Percentiles rank a stretch among this genome's conserved stretches.
Conservation (phyloP, 2,329 filamentous ascomycete genomes). For the Epichloe sp. region DNA sequence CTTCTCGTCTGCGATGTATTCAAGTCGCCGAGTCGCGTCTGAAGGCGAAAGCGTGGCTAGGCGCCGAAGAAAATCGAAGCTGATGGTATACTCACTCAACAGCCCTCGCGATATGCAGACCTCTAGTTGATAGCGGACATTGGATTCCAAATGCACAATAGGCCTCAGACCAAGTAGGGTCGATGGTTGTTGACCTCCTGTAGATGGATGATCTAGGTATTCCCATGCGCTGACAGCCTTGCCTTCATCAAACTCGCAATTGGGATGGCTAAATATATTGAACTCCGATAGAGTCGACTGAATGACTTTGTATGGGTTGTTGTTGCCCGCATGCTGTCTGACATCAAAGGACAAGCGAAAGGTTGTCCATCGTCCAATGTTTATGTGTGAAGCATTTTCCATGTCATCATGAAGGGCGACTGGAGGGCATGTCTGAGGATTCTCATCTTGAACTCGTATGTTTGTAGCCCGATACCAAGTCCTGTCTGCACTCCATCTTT, state of each 20-base stretch:
- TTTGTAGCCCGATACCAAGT: slow-evolving; percentile 37
- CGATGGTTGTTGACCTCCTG: slow-evolving; percentile 13
- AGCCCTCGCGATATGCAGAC: slow-evolving; percentile 75
- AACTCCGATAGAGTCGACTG: slow-evolving; percentile 51
- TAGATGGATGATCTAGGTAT: slow-evolving; percentile 15
- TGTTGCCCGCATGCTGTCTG: slow-evolving; percentile 1
- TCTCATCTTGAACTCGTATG: slow-evolving; percentile 23
- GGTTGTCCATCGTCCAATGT: slow-evolving; percentile 45
- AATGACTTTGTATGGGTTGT: slow-evolving; percentile 20
- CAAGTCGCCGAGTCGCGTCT: slow-evolving; percentile 54
- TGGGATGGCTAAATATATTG: slow-evolving; percentile 46
- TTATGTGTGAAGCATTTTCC: slow-evolving; percentile 24
- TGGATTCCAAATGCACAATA: slow-evolving; percentile 43
- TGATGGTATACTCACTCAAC: slow-evolving; percentile 65
- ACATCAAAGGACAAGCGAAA: slow-evolving; percentile 29
- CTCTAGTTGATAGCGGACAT: slow-evolving; percentile 80
- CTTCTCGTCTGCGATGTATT: slow-evolving; percentile 57
- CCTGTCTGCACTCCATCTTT: slow-evolving; percentile 27
- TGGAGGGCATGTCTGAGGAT: slow-evolving; percentile 19
- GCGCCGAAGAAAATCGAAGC: slow-evolving; percentile 49
- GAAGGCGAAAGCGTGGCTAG: slow-evolving; percentile 33
- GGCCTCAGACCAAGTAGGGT: slow-evolving; percentile 13
- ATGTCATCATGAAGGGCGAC: slow-evolving; percentile 26
- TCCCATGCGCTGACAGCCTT: slow-evolving; percentile 17
- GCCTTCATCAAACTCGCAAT: slow-evolving; percentile 27